Percentiles rank a stretch among this genome's conserved stretches.
These are phyloP conservation scores for Gossypium anomalum DNA, from an alignment of 345 rosid species.

Conservation along the genomic window DNA sequence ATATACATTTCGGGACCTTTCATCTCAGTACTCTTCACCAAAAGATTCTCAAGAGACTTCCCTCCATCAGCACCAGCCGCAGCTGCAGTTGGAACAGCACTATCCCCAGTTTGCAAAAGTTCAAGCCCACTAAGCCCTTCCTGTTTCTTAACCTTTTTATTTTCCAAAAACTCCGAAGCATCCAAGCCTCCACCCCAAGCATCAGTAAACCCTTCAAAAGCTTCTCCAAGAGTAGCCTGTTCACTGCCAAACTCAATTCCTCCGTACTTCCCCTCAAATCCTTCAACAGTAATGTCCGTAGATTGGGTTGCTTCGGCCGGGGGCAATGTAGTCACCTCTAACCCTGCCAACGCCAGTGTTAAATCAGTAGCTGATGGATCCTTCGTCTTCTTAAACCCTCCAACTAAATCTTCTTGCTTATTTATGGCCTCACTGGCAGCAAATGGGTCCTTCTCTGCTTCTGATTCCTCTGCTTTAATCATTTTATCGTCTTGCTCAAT, in stretches of 20 bases:
- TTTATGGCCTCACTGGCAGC: slow-evolving; percentile 74
- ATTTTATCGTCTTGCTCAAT: slow-evolving; percentile 41
- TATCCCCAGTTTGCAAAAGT: slow-evolving; percentile 71
- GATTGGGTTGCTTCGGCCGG: slow-evolving; percentile 98
- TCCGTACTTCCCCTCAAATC: slow-evolving; percentile 95
- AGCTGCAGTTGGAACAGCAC: slow-evolving; percentile 33
- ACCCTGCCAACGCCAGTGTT: slow-evolving; percentile 76
- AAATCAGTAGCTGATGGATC: slow-evolving; percentile 65
- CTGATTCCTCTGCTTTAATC: slow-evolving; percentile 51
- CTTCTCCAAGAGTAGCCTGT: slow-evolving; percentile 84
- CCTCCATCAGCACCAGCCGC: slow-evolving; percentile 43
- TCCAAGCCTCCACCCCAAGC: slow-evolving; percentile 99
- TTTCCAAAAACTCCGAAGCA: slow-evolving; percentile 86
- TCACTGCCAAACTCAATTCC: slow-evolving; percentile 91
- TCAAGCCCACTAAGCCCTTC: slow-evolving; percentile 97
- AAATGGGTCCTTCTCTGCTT: slow-evolving; percentile 73
- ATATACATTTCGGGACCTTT: slow-evolving; percentile 92
- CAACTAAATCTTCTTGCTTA: slow-evolving; percentile 70
- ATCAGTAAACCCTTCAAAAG: slow-evolving; percentile 80
- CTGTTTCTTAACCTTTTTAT: slow-evolving; percentile 61
- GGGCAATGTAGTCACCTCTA: slow-evolving; percentile 89
- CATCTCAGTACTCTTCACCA: slow-evolving; percentile 82
- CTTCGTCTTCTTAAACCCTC: slow-evolving; percentile 86
- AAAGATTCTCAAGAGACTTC: slow-evolving; percentile 57
- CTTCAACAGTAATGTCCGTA: slow-evolving; percentile 83